Conservation (phyloP, 257 asterid species). For the Solanum medicagineum region DNA sequence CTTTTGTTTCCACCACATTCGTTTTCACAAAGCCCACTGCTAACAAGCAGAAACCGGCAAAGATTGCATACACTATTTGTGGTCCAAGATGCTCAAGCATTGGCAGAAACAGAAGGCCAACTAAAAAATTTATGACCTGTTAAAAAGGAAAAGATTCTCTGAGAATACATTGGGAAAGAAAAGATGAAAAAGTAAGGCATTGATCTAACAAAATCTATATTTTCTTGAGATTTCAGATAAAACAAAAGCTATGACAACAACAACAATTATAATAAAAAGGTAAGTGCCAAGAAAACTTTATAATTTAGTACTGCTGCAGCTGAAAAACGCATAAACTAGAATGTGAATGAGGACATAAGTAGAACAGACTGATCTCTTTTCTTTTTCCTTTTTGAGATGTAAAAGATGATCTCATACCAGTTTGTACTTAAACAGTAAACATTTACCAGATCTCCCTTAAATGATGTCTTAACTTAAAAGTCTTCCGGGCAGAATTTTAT, state of each 20-base stretch:
- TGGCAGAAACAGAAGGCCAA: slow-evolving; percentile 65
- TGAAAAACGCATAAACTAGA: background rate
- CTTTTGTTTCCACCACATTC: slow-evolving; percentile 76
- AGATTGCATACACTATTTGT: slow-evolving; percentile 46
- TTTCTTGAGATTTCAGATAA: background rate
- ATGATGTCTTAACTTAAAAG: background rate
- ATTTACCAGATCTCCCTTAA: background rate
- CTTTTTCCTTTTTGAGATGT: background rate
- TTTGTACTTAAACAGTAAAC: background rate
- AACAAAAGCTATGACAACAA: background rate
- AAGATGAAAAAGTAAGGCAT: background rate
- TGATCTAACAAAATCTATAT: background rate
- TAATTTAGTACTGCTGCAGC: background rate
- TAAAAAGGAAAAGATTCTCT: background rate
- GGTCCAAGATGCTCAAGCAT: slow-evolving; percentile 73
- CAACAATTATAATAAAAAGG: background rate
- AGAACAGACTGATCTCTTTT: background rate
- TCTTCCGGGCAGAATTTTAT: background rate
- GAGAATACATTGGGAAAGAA: background rate
- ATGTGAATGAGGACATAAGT: background rate
- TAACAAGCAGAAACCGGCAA: slow-evolving; percentile 45
- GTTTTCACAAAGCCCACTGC: slow-evolving; percentile 45
- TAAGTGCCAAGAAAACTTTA: background rate
- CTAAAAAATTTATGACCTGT: slow-evolving; percentile 74
- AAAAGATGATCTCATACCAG: background rate